Conservation (phyloP, 2,329 filamentous ascomycete species). For the Colletotrichum magnum region DNA sequence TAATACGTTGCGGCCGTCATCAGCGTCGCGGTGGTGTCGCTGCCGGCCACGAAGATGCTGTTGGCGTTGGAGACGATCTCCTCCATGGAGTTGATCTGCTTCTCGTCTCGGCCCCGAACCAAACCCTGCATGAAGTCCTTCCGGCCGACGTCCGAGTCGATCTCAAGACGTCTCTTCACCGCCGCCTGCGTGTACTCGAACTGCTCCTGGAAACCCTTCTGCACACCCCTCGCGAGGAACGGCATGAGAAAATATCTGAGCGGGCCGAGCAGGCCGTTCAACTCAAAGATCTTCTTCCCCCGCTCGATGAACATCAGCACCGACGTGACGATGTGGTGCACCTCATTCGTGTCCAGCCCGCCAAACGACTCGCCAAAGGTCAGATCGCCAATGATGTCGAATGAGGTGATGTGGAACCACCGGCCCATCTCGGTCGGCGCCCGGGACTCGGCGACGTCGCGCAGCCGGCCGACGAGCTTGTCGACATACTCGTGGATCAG, state of each 20-base stretch:
- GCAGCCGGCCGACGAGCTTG: no score
- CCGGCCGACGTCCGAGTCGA: constrained; percentile 12
- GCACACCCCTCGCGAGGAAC: neutral
- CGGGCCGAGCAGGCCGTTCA: constrained; percentile 4
- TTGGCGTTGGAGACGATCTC: constrained; percentile 20
- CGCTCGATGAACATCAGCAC: constrained; percentile 42
- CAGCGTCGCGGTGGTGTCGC: constrained; percentile 51
- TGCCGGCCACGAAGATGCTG: constrained; percentile 46
- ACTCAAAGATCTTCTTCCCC: constrained; percentile 26
- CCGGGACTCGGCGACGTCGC: no score
- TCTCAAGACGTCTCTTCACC: constrained; percentile 32
- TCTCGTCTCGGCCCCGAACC: constrained; percentile 26
- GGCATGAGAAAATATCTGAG: constrained; percentile 8
- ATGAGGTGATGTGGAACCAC: no score
- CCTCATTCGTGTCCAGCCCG: constrained; percentile 43
- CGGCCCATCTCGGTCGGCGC: no score
- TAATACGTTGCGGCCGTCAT: constrained; percentile 41
- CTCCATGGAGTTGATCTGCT: constrained; percentile 9
- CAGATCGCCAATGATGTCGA: constrained; percentile 42
- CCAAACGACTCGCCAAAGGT: constrained; percentile 48
- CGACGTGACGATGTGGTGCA: constrained; percentile 45
- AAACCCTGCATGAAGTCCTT: constrained; percentile 42
- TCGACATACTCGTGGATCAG: no score
- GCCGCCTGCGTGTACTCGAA: constrained; percentile 16
- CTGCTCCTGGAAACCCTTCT: constrained; percentile 5